Evolutionary conservation across 2,329 filamentous ascomycete species (phyloP), one percentile per base, ranked within the genome.

Genomic region (Ophiostoma pallidulum): DNA sequence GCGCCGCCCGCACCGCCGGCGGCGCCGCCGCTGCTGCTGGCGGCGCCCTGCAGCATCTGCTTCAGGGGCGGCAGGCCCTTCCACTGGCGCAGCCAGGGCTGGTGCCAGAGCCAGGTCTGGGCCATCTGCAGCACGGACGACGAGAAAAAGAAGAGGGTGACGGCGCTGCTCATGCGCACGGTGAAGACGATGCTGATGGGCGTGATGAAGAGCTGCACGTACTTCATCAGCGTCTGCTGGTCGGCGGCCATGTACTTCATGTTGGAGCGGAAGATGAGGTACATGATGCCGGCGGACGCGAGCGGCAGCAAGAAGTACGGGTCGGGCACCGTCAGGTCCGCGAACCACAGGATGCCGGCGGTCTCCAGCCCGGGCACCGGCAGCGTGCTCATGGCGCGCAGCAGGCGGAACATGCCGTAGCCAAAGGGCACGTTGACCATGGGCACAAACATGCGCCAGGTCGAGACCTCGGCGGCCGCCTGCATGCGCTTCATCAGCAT

Each of bases 291-390:
- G 1, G 80, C 74, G 3, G 80, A 78, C 2, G 73, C 49, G 3
- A 78, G 53, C 2, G 92, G 92, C 28, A 97, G 67, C 35, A 92
- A 63, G 56, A 78, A 91, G 58, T 74, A 82, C 0, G 92, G 91
- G 64, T 98, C 92, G 2, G 77, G 64, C 19, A 80, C 60, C 0
- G 87, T 82, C 53, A 98, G 65, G 62, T 97, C 85, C 2, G 70
- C 66, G 55, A 97, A 77, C 92, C 92, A 98, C 35, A 81, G 66
- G 31, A 81, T 66, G 3, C 86, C 82, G 28, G 85, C 86, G 1
- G 67, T 69, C 57, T 86, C 77, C 54, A 97, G 64, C 1, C 79
- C 82, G 0, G 91, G 91, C 5, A 96, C 87, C 4, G 91, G 91
- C 41, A 97, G 68, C 19, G 71, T 64, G 1, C 78, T 66, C 84